Evolutionary conservation across 2,329 filamentous ascomycete species (phyloP).

Genomic region (Fusarium sp.): DNA sequence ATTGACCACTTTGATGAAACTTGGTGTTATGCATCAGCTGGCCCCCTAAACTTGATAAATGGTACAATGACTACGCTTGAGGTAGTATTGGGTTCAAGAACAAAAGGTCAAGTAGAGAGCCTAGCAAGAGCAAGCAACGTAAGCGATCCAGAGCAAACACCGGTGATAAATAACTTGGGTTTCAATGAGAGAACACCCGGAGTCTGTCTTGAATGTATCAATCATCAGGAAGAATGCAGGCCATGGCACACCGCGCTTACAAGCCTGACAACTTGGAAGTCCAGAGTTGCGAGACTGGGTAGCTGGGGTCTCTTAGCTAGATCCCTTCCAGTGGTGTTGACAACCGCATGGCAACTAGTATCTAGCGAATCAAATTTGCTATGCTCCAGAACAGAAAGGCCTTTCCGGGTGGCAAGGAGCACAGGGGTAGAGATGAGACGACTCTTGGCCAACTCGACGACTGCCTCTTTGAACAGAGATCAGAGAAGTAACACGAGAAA

Average conservation of each 20-base stretch:
- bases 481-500: background rate
- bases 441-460: background rate
- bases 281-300: background rate
- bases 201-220: no score
- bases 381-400: background rate
- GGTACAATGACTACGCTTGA: background rate
- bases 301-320: background rate
- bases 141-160: background rate
- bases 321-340: background rate
- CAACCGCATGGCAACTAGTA: background rate
- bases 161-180: background rate
- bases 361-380: background rate
- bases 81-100: background rate
- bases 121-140: background rate
- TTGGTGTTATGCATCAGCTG: background rate
- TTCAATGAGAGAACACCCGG: background rate
- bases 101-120: background rate
- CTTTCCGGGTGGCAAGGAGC: background rate
- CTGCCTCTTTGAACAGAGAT: background rate
- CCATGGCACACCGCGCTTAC: background rate
- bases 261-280: background rate
- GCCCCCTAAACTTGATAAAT: background rate
- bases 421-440: background rate
- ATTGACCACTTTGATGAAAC: background rate
- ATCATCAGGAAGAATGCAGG: no score